Percentiles rank a stretch among this genome's conserved stretches.
Conservation (phyloP, 192 early-diverging fungal genomes). For the Podila epigama region DNA sequence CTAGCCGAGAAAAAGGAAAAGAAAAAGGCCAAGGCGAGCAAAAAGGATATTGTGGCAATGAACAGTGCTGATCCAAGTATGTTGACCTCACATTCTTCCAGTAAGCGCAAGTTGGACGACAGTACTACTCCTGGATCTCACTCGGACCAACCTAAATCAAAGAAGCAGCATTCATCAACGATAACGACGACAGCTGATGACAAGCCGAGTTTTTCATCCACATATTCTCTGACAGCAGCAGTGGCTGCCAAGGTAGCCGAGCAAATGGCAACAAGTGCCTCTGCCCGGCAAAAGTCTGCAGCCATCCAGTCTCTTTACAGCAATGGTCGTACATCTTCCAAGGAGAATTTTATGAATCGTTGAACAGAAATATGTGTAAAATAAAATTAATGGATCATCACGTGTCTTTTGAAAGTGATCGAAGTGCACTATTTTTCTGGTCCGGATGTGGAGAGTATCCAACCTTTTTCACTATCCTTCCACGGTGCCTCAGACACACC, state of each 20-base stretch:
- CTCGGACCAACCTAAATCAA: constrained; percentile 18
- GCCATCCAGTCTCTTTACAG: constrained; percentile 37
- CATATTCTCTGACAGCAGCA: constrained; percentile 48
- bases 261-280: constrained; percentile 47
- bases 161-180: constrained; percentile 14
- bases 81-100: constrained; percentile 12
- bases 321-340: constrained; percentile 12
- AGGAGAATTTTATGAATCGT: constrained; percentile 49
- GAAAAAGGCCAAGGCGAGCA: constrained; percentile 52
- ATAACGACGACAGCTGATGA: neutral
- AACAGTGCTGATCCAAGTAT: constrained; percentile 28
- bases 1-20: constrained; percentile 59
- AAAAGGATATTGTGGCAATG: constrained; percentile 49
- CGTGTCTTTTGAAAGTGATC: too few species aligned
- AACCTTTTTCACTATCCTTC: too few species aligned
- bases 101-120: constrained; percentile 42
- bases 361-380: too few species aligned
- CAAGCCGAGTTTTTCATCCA: constrained; percentile 6
- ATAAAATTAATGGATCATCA: too few species aligned
- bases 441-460: too few species aligned
- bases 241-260: constrained; percentile 55
- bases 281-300: constrained; percentile 25
- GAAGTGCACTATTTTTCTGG: too few species aligned
- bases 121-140: neutral
- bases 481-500: too few species aligned